A percentile compares a stretch with the other conserved stretches of the same genome.
Conservation (phyloP, 805 yeast genomes). For the Metschnikowia kofuensis region DNA sequence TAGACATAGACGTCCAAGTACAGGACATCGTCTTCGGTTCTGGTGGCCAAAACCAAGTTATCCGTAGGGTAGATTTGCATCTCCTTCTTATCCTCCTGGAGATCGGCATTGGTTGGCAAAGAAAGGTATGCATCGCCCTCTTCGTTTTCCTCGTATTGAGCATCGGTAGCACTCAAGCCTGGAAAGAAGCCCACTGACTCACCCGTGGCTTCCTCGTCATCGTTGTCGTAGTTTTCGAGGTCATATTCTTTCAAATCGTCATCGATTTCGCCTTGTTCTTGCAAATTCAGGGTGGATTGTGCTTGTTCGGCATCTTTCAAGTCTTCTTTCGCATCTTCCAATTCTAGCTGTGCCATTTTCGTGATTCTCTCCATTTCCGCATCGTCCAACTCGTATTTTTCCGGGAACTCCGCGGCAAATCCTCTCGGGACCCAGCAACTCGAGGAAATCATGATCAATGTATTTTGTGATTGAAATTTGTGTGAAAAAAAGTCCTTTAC, state of each 20-base stretch:
- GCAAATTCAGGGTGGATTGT: slow-evolving; percentile 27
- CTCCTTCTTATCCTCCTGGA: slow-evolving; percentile 76
- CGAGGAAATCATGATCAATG: slow-evolving; percentile 71
- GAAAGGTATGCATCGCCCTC: slow-evolving; percentile 58
- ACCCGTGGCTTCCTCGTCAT: slow-evolving; percentile 50
- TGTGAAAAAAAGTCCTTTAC: neutral
- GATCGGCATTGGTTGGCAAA: slow-evolving; percentile 61
- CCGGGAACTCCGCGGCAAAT: slow-evolving; percentile 89
- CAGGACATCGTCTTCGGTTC: slow-evolving; percentile 95
- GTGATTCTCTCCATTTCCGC: slow-evolving; percentile 90
- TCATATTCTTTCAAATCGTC: slow-evolving; percentile 88
- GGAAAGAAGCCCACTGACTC: slow-evolving; percentile 66
- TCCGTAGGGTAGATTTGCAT: slow-evolving; percentile 86
- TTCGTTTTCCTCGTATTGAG: slow-evolving; percentile 44
- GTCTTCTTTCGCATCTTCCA: slow-evolving; percentile 71
- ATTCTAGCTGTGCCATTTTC: slow-evolving; percentile 77
- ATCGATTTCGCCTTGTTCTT: slow-evolving; percentile 61
- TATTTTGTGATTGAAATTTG: neutral
- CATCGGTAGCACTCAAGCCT: slow-evolving; percentile 59
- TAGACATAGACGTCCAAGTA: slow-evolving; percentile 90
- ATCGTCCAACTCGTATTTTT: slow-evolving; percentile 81
- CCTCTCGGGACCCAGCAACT: slow-evolving; percentile 97
- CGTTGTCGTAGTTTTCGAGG: slow-evolving; percentile 74
- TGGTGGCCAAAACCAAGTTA: slow-evolving; percentile 82
- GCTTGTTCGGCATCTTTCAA: slow-evolving; percentile 46